Base-by-base conservation (phyloP, 2,329 filamentous ascomycete genomes). In the Cercospora zeae-maydis region DNA sequence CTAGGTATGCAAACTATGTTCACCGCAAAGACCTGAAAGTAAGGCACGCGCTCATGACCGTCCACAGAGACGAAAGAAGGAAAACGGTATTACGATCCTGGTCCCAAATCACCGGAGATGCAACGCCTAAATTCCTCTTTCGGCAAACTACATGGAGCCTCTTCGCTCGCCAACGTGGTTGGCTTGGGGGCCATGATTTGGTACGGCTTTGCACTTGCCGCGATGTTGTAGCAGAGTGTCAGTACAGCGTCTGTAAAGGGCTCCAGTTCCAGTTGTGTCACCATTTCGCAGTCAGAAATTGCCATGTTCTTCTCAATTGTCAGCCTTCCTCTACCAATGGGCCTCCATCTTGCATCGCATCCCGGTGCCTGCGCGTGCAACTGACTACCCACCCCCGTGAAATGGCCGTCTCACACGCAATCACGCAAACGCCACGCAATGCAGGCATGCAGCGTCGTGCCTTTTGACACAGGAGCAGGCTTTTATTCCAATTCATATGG, bases 21-120 rank as follows among this genome's bases (percentile, higher is more conserved):
- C 6, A 57, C 16, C 14, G 24, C 39, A 21, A 59, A 19, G 34
- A 14, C 36, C n/a, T 27, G 5, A 1, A 13, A 56, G 9, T 6
- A 10, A 21, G 6, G 24, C 66, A 39, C 58, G 58, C 47, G 64
- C 47, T 49, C 30, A 49, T 47, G 7, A 11, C 9, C n/a, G 2
- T 10, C 42, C 33, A 19, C 62, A 83, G 93, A 93, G 81, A 92
- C 89, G 65, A 87, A 88, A 71, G 93, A 97, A 74, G 92, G 92
- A 59, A 97, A 96, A 83, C 90, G 89, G 75, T 91, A 88, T 76
- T 90, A 89, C 72, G 92, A 96, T 67, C 80, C 85, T 58, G 84
- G 87, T 0, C 90, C 92, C 39, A 91, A 96, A 72, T 95, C 90
- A 4, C 82, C 88, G 69, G 91, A 93, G 79, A 97, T 98, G 93